A percentile compares a stretch with the other conserved stretches of the same genome.
These are phyloP conservation scores for Aureobasidium mangrovei DNA, from an alignment of 2,329 filamentous ascomycete genomes.

Conservation along the genomic window DNA sequence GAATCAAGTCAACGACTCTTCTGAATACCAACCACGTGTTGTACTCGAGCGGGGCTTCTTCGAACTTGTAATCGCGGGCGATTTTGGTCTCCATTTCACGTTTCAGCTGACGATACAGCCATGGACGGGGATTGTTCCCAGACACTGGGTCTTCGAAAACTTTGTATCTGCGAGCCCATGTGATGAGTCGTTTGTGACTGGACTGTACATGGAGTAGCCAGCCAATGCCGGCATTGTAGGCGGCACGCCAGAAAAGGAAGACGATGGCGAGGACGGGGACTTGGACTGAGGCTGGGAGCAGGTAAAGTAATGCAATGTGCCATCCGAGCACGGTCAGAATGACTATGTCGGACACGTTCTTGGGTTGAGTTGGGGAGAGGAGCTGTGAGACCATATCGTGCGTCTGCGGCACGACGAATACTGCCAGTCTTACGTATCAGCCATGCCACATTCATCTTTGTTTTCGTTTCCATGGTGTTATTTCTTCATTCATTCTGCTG, in stretches of 20 bases:
- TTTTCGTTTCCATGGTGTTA: not conserved
- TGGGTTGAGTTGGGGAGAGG: constrained; percentile 86
- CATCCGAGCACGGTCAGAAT: constrained; percentile 70
- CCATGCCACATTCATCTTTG: not conserved
- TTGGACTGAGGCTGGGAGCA: constrained; percentile 60
- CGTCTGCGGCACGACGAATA: constrained; percentile 90
- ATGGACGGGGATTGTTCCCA: constrained; percentile 74
- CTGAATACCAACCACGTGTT: constrained; percentile 98
- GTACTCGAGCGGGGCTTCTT: constrained; percentile 90
- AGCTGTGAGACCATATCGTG: constrained; percentile 99
- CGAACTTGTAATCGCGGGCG: constrained; percentile 84
- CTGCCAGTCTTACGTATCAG: constrained; percentile 38
- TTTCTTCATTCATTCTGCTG: not conserved
- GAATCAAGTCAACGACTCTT: constrained; percentile 86
- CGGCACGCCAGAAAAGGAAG: constrained; percentile 86
- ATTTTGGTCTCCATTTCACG: constrained; percentile 91
- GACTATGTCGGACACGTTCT: constrained; percentile 78
- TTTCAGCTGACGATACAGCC: constrained; percentile 76
- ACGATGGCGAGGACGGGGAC: constrained; percentile 70
- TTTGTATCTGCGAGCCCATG: constrained; percentile 76
- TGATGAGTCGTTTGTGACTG: constrained; percentile 72
- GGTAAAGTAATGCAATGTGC: constrained; percentile 66
- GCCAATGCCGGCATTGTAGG: constrained; percentile 92
- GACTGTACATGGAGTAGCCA: constrained; percentile 84
- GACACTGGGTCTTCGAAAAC: constrained; percentile 77